Conservation (phyloP, 306 rosid species). For the Psophocarpus tetragonolobus region DNA sequence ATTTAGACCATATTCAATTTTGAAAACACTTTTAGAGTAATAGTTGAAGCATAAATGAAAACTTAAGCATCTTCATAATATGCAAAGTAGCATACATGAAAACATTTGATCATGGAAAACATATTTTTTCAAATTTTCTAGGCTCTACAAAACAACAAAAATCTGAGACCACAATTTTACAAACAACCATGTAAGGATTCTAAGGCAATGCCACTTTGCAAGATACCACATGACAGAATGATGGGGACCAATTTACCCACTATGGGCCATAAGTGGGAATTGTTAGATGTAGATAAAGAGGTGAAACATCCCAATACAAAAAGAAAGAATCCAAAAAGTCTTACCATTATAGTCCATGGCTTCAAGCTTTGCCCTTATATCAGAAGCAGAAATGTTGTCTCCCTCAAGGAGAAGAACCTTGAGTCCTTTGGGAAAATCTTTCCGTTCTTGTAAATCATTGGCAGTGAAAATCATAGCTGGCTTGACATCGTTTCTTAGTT, state of each 20-base stretch:
- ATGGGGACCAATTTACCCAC: constrained; percentile 37
- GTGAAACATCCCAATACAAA: not conserved
- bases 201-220: constrained; percentile 26
- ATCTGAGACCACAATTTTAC: constrained; percentile 36
- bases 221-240: constrained; percentile 31
- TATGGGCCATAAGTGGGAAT: constrained; percentile 27
- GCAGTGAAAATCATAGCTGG: constrained; percentile 98
- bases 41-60: constrained; percentile 17
- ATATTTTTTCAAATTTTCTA: not conserved
- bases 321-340: constrained; percentile 26
- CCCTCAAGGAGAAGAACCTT: constrained; percentile 84
- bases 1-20: constrained; percentile 28
- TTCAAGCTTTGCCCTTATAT: constrained; percentile 77
- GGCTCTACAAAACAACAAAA: constrained; percentile 24
- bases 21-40: constrained; percentile 10
- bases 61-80: constrained; percentile 14
- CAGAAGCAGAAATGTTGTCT: constrained; percentile 65
- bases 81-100: constrained; percentile 9
- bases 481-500: constrained; percentile 86
- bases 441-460: constrained; percentile 84
- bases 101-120: not conserved
- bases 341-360: constrained; percentile 88
- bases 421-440: constrained; percentile 90
- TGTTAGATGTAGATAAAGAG: constrained; percentile 31
- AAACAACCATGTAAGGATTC: constrained; percentile 17